phyloP scores from a whole-genome alignment of 352 stramenopile genomes.

The Plasmopara viticola region DNA sequence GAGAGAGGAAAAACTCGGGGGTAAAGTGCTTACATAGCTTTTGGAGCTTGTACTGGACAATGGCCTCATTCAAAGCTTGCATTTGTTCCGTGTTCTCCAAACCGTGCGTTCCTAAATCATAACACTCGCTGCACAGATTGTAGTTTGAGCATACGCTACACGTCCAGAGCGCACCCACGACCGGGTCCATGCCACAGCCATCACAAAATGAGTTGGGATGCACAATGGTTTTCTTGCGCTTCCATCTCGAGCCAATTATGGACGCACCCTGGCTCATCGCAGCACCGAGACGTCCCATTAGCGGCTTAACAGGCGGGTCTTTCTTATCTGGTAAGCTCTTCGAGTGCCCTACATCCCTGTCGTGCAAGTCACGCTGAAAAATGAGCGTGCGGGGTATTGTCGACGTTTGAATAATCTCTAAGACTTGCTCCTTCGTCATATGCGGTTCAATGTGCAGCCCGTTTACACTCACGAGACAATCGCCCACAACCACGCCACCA shows the following conservation, averaged over 20 bases:
- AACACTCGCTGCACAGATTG: slow-evolving; percentile 66
- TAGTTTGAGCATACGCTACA: slow-evolving; percentile 70
- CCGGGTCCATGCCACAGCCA: slow-evolving; percentile 64
- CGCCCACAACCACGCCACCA: slow-evolving; percentile 47
- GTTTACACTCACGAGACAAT: slow-evolving; percentile 60
- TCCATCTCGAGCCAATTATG: slow-evolving; percentile 56
- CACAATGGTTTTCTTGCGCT: slow-evolving; percentile 61
- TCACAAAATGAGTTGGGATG: slow-evolving; percentile 64
- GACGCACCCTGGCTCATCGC: slow-evolving; percentile 55
- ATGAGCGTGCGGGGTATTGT: slow-evolving; percentile 45
- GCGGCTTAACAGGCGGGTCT: slow-evolving; percentile 23
- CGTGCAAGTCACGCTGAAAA: slow-evolving; percentile 41
- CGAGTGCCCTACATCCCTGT: slow-evolving; percentile 28
- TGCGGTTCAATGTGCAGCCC: slow-evolving; percentile 48
- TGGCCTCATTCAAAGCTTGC: slow-evolving; percentile 58
- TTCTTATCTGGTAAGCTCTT: slow-evolving; percentile 42
- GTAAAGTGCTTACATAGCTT: slow-evolving; percentile 76
- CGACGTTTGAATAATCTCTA: slow-evolving; percentile 52
- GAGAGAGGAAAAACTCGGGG: slow-evolving; percentile 62
- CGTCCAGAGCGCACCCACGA: slow-evolving; percentile 56
- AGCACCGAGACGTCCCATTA: slow-evolving; percentile 50
- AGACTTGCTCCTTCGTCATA: slow-evolving; percentile 54
- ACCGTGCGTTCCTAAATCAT: slow-evolving; percentile 61
- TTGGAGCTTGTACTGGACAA: slow-evolving; percentile 62
- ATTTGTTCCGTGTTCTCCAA: slow-evolving; percentile 70